Conservation (phyloP, 2,329 filamentous ascomycete species). For the Monilinia vaccinii-corymbosi region DNA sequence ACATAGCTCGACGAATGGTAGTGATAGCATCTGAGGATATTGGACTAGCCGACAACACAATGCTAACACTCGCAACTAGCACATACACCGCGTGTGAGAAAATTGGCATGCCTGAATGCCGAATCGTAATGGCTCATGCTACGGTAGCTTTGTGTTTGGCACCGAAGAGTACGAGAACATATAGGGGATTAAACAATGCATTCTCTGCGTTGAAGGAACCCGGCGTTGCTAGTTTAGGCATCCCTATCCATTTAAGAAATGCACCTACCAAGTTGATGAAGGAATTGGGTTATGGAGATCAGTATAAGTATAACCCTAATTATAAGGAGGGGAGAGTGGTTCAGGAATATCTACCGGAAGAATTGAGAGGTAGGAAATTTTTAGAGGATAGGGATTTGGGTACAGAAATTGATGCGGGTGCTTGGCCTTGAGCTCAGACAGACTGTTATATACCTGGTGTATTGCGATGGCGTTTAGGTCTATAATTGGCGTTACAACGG, state of each 20-base stretch:
- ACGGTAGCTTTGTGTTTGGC: constrained; percentile 72
- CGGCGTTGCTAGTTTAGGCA: constrained; percentile 68
- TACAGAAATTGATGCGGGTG: constrained; percentile 57
- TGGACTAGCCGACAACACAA: constrained; percentile 75
- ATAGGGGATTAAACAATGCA: constrained; percentile 73
- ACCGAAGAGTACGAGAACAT: constrained; percentile 79
- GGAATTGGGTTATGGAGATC: constrained; percentile 78
- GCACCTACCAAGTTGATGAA: constrained; percentile 90
- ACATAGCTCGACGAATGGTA: constrained; percentile 84
- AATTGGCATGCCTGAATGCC: constrained; percentile 89
- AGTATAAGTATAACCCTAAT: constrained; percentile 96
- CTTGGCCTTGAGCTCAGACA: constrained; percentile 20
- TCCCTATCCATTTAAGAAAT: constrained; percentile 83
- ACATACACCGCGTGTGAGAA: constrained; percentile 84
- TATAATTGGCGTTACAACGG: neutral
- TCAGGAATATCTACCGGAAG: constrained; percentile 85
- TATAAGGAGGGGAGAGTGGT: constrained; percentile 72
- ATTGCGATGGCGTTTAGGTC: constrained; percentile 15
- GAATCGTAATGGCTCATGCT: constrained; percentile 84
- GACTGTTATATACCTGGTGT: neutral
- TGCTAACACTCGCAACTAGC: constrained; percentile 77
- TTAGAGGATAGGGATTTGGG: constrained; percentile 75
- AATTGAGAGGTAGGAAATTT: constrained; percentile 61
- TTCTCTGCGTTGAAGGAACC: constrained; percentile 73
- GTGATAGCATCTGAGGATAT: constrained; percentile 94